Base-by-base conservation (phyloP, 495 filamentous ascomycete genomes). In the Massariosphaeria phaeospora region DNA sequence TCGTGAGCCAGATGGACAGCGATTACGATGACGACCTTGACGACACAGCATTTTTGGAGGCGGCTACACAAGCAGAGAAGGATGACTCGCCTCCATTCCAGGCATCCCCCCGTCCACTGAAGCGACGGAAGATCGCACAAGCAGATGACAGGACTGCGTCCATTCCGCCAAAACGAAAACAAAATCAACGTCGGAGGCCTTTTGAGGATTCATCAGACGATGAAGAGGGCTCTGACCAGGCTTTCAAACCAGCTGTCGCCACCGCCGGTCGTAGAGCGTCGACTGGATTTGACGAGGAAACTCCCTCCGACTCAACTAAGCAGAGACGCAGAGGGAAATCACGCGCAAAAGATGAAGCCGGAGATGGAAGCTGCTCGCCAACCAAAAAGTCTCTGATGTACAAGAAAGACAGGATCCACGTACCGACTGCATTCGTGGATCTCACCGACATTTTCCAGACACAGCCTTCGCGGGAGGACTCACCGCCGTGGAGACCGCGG, bases 1-100 rank as follows among this genome's bases (percentile, higher is more conserved):
- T 7, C 39, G 50, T 21, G 50, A 31, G 50, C 33, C 20, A 42
- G 26, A 70, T 69, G 67, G 30, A 25, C 46, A 66, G 65, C 52
- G 68, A 71, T 35, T 65, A 69, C 24, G 69, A 52, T 43, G 68
- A 66, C 0, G 48, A 65, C 17, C 54, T 66, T 27, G 67, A 67
- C 29, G 67, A 71, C 45, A 61, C 61, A 4, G 58, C 52, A 20
- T 63, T 71, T 27, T 27, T 71, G 9, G 61, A 61, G 21, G 67
- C 56, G 18, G 67, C 68, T 2, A 69, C 68, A 7, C 65, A 68
- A 39, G 48, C 56, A 12, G 68, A 69, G 55, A 36, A 29, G 15
- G 31, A 34, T 18, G 38, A 45, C 26, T 58, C 63, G 15, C 53
- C 59, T n/a, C 6, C 59, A 56, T 60, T 54, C 35, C 67, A 44